Evolutionary conservation across 2,329 filamentous ascomycete genomes (phyloP), one percentile per base, ranked within the genome.

Genomic region (Nannizzia gypsea): DNA sequence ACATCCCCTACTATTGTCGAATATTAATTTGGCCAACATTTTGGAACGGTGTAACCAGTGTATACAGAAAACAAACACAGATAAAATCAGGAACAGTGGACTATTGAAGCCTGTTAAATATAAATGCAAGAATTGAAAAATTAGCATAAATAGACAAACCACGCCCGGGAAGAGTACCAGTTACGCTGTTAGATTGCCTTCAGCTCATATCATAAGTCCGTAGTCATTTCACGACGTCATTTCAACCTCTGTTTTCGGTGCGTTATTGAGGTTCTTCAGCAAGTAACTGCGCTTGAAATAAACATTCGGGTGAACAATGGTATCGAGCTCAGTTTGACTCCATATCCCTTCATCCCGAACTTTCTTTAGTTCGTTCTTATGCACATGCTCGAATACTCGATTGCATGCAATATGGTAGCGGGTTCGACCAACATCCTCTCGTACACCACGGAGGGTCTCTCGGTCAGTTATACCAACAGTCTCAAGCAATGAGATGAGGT

Each of bases 371-470:
- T 92, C 87, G 17, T 78, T 78, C 70, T 88, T 91, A 73, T 99
- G 91, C 17, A 87, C 76, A 70, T 87, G 82, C 68, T 99, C 93
- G 71, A 97, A 99, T 0, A 99, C 92, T 1, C 92, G 81, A 71
- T 97, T 99, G 73, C 93, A 99, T 20, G 92, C 93, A 75, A 99
- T 89, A 71, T 99, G 93, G 66, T 86, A 97, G 68, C 92, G 86
- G 70, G 88, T 87, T 71, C 87, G 90, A 56, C 88, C 87, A 67
- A 95, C 90, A 72, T 97, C 92, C 70, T 96, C 89, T 68, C 85
- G 86, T 6, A 99, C 88, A 0, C 85, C 88, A 63, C 87, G 86
- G 48, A 97, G 71, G 20, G 95, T 83, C 0, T 86, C 83, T 48
- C 85, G 80, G 70, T 97, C 92, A 34, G 79, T 83, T 0, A 99